A percentile compares a stretch with the other conserved stretches of the same genome.
These are phyloP conservation scores for Colletotrichum cordylinicola DNA, from an alignment of 2,329 filamentous ascomycete species.

Conservation along the genomic window DNA sequence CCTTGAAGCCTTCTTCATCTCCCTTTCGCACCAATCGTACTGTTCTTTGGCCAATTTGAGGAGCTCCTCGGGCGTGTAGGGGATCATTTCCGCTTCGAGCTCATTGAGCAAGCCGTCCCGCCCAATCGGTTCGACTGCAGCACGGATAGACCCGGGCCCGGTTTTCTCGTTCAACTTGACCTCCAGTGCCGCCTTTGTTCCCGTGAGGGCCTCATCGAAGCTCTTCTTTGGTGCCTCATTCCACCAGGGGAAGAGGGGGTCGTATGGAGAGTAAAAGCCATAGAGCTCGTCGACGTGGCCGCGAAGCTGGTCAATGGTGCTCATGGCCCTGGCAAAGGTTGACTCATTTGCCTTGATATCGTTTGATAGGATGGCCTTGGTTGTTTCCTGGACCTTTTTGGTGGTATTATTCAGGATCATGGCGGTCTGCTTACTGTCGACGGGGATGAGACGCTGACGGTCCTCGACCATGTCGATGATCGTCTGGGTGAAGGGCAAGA, in stretches of 20 bases:
- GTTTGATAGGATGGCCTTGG: slow-evolving; percentile 37
- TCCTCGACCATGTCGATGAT: slow-evolving; percentile 53
- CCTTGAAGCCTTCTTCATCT: slow-evolving; percentile 57
- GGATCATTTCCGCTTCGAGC: slow-evolving; percentile 61
- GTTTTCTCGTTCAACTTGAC: slow-evolving; percentile 34
- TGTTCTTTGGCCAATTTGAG: slow-evolving; percentile 55
- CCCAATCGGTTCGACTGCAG: slow-evolving; percentile 60
- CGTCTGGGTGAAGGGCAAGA: slow-evolving; percentile 50
- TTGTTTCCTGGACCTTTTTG: slow-evolving; percentile 36
- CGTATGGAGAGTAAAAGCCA: slow-evolving; percentile 58
- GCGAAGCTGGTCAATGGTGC: slow-evolving; percentile 46
- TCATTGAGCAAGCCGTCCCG: slow-evolving; percentile 55
- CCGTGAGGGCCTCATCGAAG: slow-evolving; percentile 40
- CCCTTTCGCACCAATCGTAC: slow-evolving; percentile 59
- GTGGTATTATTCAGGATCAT: slow-evolving; percentile 41
- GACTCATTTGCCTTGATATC: slow-evolving; percentile 28
- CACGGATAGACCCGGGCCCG: slow-evolving; percentile 6
- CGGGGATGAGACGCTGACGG: slow-evolving; percentile 47
- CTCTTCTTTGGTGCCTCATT: slow-evolving; percentile 47
- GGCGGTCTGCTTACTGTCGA: slow-evolving; percentile 49
- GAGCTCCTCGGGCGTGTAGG: slow-evolving; percentile 63
- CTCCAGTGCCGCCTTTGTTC: slow-evolving; percentile 42
- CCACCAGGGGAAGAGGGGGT: slow-evolving; percentile 65
- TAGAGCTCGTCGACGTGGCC: slow-evolving; percentile 51
- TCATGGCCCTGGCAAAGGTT: slow-evolving; percentile 28